These are phyloP conservation scores for Aspergillus sp. DNA, from an alignment of 2,329 filamentous ascomycete genomes.

Conservation along the genomic window DNA sequence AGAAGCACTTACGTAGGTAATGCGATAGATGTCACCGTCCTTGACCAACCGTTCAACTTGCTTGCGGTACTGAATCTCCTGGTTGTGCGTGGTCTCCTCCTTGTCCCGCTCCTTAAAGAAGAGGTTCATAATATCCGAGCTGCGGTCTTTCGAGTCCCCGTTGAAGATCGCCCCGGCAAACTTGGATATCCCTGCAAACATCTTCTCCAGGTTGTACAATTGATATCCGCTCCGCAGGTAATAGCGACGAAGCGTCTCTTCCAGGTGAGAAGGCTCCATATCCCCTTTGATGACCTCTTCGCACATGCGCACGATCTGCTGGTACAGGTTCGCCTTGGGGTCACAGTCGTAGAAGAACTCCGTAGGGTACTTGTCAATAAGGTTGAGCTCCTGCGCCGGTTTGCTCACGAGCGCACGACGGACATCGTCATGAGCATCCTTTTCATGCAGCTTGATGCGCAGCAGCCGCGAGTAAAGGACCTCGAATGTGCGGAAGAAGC, in stretches of 20 bases:
- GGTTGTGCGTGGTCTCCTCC: conserved; percentile 84
- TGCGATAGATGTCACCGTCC: conserved; percentile 86
- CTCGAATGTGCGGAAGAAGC: conserved; percentile 92
- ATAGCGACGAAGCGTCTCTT: conserved; percentile 87
- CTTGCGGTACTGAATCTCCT: conserved; percentile 86
- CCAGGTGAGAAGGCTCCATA: conserved; percentile 78
- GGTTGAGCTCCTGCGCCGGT: conserved; percentile 78
- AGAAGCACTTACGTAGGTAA: conserved; percentile 75
- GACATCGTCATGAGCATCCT: conserved; percentile 72
- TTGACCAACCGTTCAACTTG: conserved; percentile 91
- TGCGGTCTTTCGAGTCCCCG: conserved; percentile 88
- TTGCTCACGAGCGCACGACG: conserved; percentile 72
- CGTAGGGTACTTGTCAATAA: conserved; percentile 72
- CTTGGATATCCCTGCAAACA: conserved; percentile 77
- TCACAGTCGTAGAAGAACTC: conserved; percentile 73
- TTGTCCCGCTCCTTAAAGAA: conserved; percentile 80
- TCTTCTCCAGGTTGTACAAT: conserved; percentile 87
- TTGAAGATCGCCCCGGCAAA: conserved; percentile 82
- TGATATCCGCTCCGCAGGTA: conserved; percentile 92
- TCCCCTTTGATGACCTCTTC: conserved; percentile 84
- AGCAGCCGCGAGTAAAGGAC: conserved; percentile 83
- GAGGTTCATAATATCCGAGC: conserved; percentile 81
- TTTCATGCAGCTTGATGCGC: conserved; percentile 78
- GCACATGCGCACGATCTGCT: conserved; percentile 79
- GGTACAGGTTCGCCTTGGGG: conserved; percentile 73